Base-by-base conservation (phyloP, 495 filamentous ascomycete species). In the Penicillium malachiteum region DNA sequence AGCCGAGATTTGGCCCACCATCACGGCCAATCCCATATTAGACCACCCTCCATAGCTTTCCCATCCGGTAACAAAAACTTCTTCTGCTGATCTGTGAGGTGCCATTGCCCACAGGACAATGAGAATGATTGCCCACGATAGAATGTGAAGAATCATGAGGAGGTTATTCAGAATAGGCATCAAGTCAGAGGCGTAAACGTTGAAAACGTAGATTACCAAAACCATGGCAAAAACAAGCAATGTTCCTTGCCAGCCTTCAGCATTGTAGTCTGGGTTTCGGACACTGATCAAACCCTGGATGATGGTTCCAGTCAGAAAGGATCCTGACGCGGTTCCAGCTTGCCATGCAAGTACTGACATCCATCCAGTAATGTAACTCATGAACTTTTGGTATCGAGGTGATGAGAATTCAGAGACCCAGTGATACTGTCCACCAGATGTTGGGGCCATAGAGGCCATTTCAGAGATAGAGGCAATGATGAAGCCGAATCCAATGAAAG, bases 301-400 rank as follows among this genome's bases (percentile, higher is more conserved):
- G 18, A 81, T 66, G 1, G 76, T 79, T 1, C 72, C 67, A 2
- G 71, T 60, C 7, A 81, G 54, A 53, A 77, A 81, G 3, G 69
- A 64, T 13, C 69, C 71, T n/a, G 68, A 63, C 41, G 70, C 59
- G 42, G 66, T 50, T 58, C 69, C 49, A 56, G 71, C 74, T 65
- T 81, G 49, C 76, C 76, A 56, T 66, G 68, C 40, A 56, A 77
- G 17, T 48, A 65, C 70, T 17, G 71, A 73, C 63, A 77, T 76
- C 78, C 79, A 83, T 5, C 80, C 75, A 14, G 73, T 71, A 12
- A 76, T 56, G 56, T 80, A 82, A 40, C 73, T 78, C 4, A 80
- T 55, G 39, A 73, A 73, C 42, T 70, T 70, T 52, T 80, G 79
- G 21, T 59, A 66, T 21, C 57, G 53, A 3, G 60, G 67, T 1